These are phyloP conservation scores for Penicillium pancosmium DNA, from an alignment of 495 filamentous ascomycete species.

Conservation along the genomic window DNA sequence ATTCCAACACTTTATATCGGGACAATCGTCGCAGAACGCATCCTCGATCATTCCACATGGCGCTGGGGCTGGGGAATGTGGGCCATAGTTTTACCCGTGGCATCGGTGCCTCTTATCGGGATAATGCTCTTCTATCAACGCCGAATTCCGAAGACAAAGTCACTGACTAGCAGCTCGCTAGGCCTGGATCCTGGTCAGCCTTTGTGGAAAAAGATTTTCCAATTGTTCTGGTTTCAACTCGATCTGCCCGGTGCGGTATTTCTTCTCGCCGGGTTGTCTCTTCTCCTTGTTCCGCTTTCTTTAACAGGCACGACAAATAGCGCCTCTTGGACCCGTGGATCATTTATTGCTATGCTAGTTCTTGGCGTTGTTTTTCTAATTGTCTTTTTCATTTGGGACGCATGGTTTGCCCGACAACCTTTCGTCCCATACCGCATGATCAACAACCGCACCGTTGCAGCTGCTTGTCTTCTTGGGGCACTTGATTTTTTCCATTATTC, in stretches of 20 bases:
- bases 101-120: slow-evolving; percentile 22
- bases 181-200: slow-evolving; percentile 7
- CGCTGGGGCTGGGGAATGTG: slow-evolving; percentile 36
- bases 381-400: slow-evolving; percentile 56
- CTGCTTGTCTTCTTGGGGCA: slow-evolving; percentile 30
- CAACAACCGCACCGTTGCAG: slow-evolving; percentile 61
- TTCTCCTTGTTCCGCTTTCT: slow-evolving; percentile 27
- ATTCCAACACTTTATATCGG: slow-evolving; percentile 28
- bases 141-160: slow-evolving; percentile 8
- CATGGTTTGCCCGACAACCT: slow-evolving; percentile 66
- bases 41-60: slow-evolving; percentile 25
- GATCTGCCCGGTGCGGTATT: slow-evolving; percentile 25
- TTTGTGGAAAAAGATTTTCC: slow-evolving; percentile 19
- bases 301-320: slow-evolving; percentile 27
- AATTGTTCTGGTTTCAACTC: slow-evolving; percentile 26
- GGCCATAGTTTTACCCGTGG: slow-evolving; percentile 27
- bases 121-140: slow-evolving; percentile 29
- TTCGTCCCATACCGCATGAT: slow-evolving; percentile 72
- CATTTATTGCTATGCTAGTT: slow-evolving; percentile 68
- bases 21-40: slow-evolving; percentile 23
- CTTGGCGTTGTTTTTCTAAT: slow-evolving; percentile 61
- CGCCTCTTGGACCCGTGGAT: slow-evolving; percentile 59
- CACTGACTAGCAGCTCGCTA: background rate
- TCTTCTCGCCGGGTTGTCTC: slow-evolving; percentile 24
- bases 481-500: slow-evolving; percentile 33